Base-by-base conservation (phyloP, 805 yeast genomes). In the Jamesozyma hellenica region DNA sequence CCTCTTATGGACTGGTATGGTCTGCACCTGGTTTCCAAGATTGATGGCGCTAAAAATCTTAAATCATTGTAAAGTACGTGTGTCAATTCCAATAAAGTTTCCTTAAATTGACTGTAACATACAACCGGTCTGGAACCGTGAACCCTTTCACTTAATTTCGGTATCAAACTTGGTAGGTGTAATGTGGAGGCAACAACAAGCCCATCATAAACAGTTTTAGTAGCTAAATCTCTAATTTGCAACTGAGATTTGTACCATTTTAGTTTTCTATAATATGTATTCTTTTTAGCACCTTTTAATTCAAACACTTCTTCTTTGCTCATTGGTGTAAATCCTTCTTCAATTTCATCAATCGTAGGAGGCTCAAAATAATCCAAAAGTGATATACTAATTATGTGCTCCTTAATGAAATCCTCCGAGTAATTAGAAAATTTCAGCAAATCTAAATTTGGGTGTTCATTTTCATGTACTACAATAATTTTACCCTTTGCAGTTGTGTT, bases 1-100 rank as follows among this genome's bases (percentile, higher is more conserved):
- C 97, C 98, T 15, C 94, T 85, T 23, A 90, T 76, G 3, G 96
- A 86, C 65, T 92, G 99, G 58, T 82, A 88, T 36, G 79, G 79
- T 47, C 96, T 74, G 11, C 82, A 92, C 45, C 84, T 70, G 1
- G 94, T 75, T 59, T 88, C 96, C 45, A 74, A 70, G 17, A 90
- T 75, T 13, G 85, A 75, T 4, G 96, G 94, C 0, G 92, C 90
- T 49, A 92, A 66, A 9, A 84, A 74, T 34, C 86, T 70, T 43
- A 75, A 69, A 52, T 88, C 94, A 23, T 65, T 64, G 47, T 74
- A 68, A 33, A 88, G 66, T 47, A 82, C 80, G 45, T 83, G 86
- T 3, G 85, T 68, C 26, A 59, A 30, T 42, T 80, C 85, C 39
- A 87, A 72, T 32, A 92, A 66, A 3, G 73, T 64, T 61, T 92